Conservation (phyloP, 2,329 filamentous ascomycete species). For the Epicoccum nigrum region DNA sequence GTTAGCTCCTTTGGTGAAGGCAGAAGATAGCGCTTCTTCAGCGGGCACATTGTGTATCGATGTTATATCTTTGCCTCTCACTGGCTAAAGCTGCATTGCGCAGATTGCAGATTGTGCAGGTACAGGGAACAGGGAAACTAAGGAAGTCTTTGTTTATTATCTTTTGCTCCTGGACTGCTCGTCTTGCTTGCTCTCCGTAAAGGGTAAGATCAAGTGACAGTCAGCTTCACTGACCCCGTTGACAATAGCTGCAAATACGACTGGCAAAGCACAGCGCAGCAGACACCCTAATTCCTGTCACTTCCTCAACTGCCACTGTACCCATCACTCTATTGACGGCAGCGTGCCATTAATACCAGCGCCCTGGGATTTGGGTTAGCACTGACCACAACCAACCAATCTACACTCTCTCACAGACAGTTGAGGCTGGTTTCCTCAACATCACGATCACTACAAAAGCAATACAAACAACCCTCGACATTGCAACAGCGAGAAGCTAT, state of each 20-base stretch:
- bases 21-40: too few species aligned
- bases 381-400: too few species aligned
- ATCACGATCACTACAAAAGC: conserved; percentile 4
- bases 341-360: not conserved
- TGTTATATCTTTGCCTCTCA: too few species aligned
- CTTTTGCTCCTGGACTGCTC: too few species aligned
- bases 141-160: too few species aligned
- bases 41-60: too few species aligned
- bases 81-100: too few species aligned
- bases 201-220: not conserved
- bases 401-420: not conserved
- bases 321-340: not conserved
- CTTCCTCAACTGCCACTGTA: conserved; percentile 3
- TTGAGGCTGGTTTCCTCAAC: not conserved
- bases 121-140: too few species aligned
- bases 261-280: not conserved
- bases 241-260: not conserved
- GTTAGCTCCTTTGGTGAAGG: too few species aligned
- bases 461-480: not conserved
- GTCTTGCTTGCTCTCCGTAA: not conserved
- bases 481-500: conserved; percentile 1
- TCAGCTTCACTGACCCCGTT: not conserved
- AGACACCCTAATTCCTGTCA: conserved; percentile 1
- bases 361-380: conserved; percentile 1
- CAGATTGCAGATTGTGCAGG: too few species aligned